These are phyloP conservation scores for Wickerhamiella azymoides DNA, from an alignment of 805 yeast species.

Conservation along the genomic window DNA sequence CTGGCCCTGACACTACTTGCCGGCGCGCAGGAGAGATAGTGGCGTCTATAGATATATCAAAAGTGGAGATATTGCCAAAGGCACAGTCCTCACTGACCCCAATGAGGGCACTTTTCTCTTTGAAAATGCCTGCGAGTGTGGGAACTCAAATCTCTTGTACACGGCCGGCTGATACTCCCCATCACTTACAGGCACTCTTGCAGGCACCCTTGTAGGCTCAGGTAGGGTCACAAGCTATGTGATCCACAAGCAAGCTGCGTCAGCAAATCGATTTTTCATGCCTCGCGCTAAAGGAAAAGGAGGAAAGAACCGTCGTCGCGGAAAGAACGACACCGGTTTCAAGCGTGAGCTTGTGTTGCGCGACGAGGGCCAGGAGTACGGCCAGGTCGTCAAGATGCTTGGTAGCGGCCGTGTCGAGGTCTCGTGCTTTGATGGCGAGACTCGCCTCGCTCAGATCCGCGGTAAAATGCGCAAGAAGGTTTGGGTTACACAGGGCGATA, in stretches of 20 bases:
- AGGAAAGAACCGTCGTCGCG: conserved; percentile 81
- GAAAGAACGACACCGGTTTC: conserved; percentile 87
- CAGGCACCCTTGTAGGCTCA: background rate
- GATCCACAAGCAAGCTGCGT: no score
- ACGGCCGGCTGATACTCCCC: no score
- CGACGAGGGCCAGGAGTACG: conserved; percentile 98
- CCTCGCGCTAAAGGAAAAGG: conserved; percentile 67
- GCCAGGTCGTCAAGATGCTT: conserved; percentile 94
- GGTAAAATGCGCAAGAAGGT: conserved; percentile 99
- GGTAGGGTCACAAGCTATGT: no score
- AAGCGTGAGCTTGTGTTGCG: conserved; percentile 86
- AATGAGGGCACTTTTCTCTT: no score
- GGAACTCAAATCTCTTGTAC: no score
- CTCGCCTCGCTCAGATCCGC: conserved; percentile 94
- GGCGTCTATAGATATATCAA: no score
- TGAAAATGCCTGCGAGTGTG: no score
- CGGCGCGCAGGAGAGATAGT: no score
- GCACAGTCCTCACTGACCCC: no score
- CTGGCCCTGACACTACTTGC: no score
- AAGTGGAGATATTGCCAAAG: no score
- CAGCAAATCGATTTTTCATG: conserved; percentile 29
- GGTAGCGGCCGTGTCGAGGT: conserved; percentile 98
- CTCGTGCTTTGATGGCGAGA: conserved; percentile 82
- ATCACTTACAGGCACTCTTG: no score
- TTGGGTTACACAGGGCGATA: conserved; percentile 99